Percentiles rank a stretch among this genome's conserved stretches.
These are phyloP conservation scores for Fusarium abutilonis DNA, from an alignment of 2,329 filamentous ascomycete species.

Conservation along the genomic window DNA sequence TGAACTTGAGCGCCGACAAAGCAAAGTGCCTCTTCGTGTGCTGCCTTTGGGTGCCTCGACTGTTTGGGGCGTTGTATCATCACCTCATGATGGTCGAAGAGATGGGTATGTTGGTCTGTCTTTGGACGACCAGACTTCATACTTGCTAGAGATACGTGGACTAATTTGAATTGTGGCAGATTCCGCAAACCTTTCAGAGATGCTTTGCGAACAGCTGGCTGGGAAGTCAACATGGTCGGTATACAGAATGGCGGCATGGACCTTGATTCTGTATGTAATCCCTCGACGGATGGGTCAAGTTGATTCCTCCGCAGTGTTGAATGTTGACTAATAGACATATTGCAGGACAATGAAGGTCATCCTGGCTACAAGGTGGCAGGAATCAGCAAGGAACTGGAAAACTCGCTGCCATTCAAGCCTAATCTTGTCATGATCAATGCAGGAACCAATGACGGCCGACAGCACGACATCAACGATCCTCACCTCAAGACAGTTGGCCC, in stretches of 20 bases:
- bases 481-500: constrained; percentile 12
- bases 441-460: constrained; percentile 39
- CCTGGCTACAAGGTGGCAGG: constrained; percentile 2
- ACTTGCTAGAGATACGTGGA: too few species aligned
- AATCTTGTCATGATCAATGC: constrained; percentile 41
- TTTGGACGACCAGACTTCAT: background rate
- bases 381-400: background rate
- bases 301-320: too few species aligned
- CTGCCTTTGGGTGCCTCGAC: constrained; percentile 10
- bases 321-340: too few species aligned
- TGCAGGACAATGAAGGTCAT: background rate
- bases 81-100: background rate
- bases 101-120: background rate
- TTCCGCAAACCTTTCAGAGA: constrained; percentile 40
- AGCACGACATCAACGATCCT: background rate
- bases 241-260: constrained; percentile 1
- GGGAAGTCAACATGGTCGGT: constrained; percentile 3
- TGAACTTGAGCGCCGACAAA: background rate
- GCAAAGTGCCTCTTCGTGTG: constrained; percentile 4
- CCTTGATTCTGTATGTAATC: constrained; percentile 38
- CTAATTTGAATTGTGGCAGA: constrained; percentile 3
- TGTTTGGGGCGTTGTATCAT: background rate
- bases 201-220: constrained; percentile 20
- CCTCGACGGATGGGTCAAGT: too few species aligned
- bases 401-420: constrained; percentile 11